Base-by-base conservation (phyloP, 2,329 filamentous ascomycete genomes). In the Penicillium sp. region DNA sequence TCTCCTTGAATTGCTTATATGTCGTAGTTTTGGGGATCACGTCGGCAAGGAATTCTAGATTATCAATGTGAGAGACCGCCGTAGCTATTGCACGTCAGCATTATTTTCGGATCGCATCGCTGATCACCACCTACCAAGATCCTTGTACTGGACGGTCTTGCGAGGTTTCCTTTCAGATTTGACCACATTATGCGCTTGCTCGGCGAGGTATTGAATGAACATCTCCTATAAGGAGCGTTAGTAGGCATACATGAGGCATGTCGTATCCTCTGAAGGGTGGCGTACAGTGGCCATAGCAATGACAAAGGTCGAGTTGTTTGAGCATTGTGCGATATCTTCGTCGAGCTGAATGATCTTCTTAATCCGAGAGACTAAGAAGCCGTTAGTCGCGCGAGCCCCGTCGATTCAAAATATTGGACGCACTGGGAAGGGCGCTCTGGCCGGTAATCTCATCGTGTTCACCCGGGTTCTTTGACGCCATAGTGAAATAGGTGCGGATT, bases 261-360 rank as follows among this genome's bases (percentile, higher is more conserved):
- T 48, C 47, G 58, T 39, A 61, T 53, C 43, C 29, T 56, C n/a
- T 16, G n/a, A 36, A 28, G 26, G 26, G 23, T 21, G 38, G 69
- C 81, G 60, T 73, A 89, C 88, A 3, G 94, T 92, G 21, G 94
- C 94, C 54, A 96, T 81, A 1, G 93, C 92, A 65, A 97, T 95
- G 52, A 93, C 86, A 71, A 97, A 97, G 18, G 92, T 89, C 49
- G 93, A 93, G 67, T 95, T 95, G 72, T 92, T 95, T 43, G 92
- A 95, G 72, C 90, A 95, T 69, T 89, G 84, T 57, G 79, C 80
- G 57, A 96, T 88, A 57, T 96, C 93, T 41, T 89, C 85, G 72
- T 99, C 94, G 52, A 90, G 83, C 45, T 85, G 83, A 55, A 99
- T 90, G 69, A 99, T 96, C 76, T 95, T 96, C 76, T 96, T 96